Evolutionary conservation across 768 basidiomycete species (phyloP), one percentile per base, ranked within the genome.

Genomic region (Dacryopinax spathularia): DNA sequence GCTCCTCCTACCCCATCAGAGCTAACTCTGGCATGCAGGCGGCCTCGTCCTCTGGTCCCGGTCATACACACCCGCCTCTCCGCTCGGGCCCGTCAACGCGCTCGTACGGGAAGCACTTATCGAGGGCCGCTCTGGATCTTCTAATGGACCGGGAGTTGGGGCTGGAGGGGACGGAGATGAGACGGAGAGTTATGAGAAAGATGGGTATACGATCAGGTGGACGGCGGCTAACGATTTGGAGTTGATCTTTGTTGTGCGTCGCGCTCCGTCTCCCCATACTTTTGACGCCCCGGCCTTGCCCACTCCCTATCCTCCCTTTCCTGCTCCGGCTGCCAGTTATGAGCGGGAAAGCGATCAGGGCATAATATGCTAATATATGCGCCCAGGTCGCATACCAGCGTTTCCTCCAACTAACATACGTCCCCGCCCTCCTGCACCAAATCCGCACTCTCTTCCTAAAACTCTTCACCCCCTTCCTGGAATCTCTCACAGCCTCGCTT

Each of bases 181-280:
- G 36, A 37, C 90, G 64, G 83, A 89, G 65, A 87, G 83, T 66
- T 93, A 91, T 72, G 93, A 95, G 76, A 92, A 86, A 73, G 94
- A 95, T 69, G 94, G 94, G 1, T 95, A 92, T 69, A 87, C 91
- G 29, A 84, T 97, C 61, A 87, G 87, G 73, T 97, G 95, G 93
- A 86, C 91, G 0, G 90, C 93, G 70, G 86, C 89, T 33, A 99
- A 99, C 72, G 92, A 94, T 66, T 79, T 98, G 44, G 95, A 95
- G 66, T 81, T 99, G 69, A 94, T 98, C 63, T 98, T 99, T 71
- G 95, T 96, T 72, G 93, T 94, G 70, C 68, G 89, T 78, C 2
- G 41, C 31, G 6, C 41, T 22, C 31, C n/a, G 7, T 37, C 33
- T 22, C 7, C 37, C 43, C 13, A 29, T 20, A 6, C n/a, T 33